Base-by-base conservation (phyloP, 2,329 filamentous ascomycete genomes). In the Diplodia corticola region DNA sequence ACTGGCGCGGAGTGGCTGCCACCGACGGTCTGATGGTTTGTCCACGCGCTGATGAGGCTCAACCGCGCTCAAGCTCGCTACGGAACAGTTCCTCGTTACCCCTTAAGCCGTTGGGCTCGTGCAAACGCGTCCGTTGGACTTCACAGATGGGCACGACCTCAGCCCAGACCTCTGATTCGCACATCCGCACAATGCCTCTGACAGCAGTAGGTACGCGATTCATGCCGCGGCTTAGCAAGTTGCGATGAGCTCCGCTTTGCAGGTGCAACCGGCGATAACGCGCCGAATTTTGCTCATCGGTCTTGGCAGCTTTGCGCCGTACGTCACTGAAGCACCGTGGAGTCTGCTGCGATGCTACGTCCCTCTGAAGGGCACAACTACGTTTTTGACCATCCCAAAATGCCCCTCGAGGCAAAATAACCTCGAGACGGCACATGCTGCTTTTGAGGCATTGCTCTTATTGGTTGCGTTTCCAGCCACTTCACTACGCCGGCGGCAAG, bases 221-320 rank as follows among this genome's bases (percentile, higher is more conserved):
- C 5, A 37, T 37, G 5, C 26, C 13, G 15, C 15, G 2, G 20
- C 30, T 33, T 22, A 13, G 30, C 33, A 13, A 26, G 1, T 37
- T 55, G n/a, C 13, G 30, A 35, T 37, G 17, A n/a, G n/a, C 10
- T 9, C 15, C 10, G 9, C 35, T 2, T 22, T 20, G 17, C 10
- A 35, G 24, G 17, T 35, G 17, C 26, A 20, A 5, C 10, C 12
- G 57, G 28, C 40, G 24, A 46, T 49, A 35, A 15, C 2, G 57
- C 17, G 44, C 44, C 22, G 40, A 50, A 22, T 61, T 61, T 61
- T 49, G 57, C 44, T 61, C 26, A n/a, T 30, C 7, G 37, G 57
- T 46, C 57, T 49, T 61, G 57, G 44, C 57, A 24, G 22, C n/a
- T 24, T 40, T 22, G 40, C 9, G 57, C 20, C 12, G 33, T 49